Percentiles rank a stretch among this genome's conserved stretches.
Conservation (phyloP, 2,329 filamentous ascomycete genomes). For the Penicillium sp. region DNA sequence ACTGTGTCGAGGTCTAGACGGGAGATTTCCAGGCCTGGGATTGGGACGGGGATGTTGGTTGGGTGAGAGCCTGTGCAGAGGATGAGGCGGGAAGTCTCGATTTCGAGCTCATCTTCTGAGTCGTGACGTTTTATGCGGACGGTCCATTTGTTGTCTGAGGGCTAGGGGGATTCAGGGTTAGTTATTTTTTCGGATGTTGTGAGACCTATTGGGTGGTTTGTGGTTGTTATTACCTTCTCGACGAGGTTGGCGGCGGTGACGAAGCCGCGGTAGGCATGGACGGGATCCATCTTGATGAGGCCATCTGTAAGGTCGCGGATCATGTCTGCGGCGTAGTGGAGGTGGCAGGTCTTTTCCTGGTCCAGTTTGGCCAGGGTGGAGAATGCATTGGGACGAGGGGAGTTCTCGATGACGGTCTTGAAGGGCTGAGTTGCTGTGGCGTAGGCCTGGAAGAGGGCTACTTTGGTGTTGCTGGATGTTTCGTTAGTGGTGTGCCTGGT, state of each 20-base stretch:
- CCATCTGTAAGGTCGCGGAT: constrained; percentile 46
- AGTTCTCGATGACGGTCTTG: constrained; percentile 48
- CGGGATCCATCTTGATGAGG: constrained; percentile 36
- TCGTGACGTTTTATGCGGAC: constrained; percentile 31
- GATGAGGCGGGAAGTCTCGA: constrained; percentile 48
- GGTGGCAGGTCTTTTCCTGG: constrained; percentile 56
- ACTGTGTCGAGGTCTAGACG: constrained; percentile 56
- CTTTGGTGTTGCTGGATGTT: constrained; percentile 57
- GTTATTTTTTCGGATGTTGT: too few relatives aligned
- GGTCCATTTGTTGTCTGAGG: constrained; percentile 32
- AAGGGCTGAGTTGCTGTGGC: constrained; percentile 55
- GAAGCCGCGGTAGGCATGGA: constrained; percentile 33
- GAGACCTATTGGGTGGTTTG: neutral
- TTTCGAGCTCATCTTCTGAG: constrained; percentile 28
- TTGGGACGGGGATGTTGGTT: constrained; percentile 45
- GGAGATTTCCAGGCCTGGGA: constrained; percentile 38
- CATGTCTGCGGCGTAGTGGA: constrained; percentile 59
- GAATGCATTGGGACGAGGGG: constrained; percentile 54
- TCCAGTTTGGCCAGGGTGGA: constrained; percentile 53
- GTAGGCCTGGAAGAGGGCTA: constrained; percentile 58
- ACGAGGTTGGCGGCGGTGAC: constrained; percentile 35
- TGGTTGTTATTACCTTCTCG: constrained; percentile 23
- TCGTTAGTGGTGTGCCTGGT: neutral
- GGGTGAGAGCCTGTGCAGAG: constrained; percentile 60
- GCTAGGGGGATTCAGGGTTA: neutral